Base-by-base conservation (phyloP, 495 filamentous ascomycete genomes). In the Aspergillus coremiiformis region DNA sequence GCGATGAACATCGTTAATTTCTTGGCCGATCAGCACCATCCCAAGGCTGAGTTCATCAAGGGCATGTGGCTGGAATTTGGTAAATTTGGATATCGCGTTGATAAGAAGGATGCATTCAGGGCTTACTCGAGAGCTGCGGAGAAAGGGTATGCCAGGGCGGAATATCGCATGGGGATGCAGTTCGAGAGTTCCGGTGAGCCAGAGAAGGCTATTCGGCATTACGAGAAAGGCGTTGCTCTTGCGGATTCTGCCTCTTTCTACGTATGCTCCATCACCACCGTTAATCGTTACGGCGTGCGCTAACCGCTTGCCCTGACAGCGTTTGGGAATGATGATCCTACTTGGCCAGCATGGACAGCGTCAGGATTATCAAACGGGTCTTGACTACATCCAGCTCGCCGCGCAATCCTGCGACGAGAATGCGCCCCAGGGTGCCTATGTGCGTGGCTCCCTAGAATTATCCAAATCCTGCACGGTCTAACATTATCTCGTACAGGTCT, bases 61-160 rank as follows among this genome's bases (percentile, higher is more conserved):
- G 89, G 88, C 49, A 96, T 93, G 79, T 97, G 93, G 94, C 76
- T 95, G 27, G 93, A 98, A 66, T 97, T 97, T 72, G 93, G 93
- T 52, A 96, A 96, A 66, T 97, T 96, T 66, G 89, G 87, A 19
- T 81, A 81, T 56, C 82, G 87, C 17, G 74, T 87, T 52, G 92
- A 97, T 72, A 96, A 94, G 69, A 90, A 91, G 59, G 92, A 96
- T 68, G 93, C 93, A 15, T 97, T 91, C 65, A 67, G 83, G 42
- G 85, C 82, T 59, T 98, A 96, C 69, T 81, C 80, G 45, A 76
- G 86, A 54, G 86, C 93, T n/a, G 87, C 90, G 41, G 85, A 94
- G 51, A 84, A 85, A 52, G 90, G 89, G n/a, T 95, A 86, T 73
- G 85, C 87, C n/a, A 77, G 93, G 51, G 90, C 94, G 30, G 89